phyloP scores from a whole-genome alignment of 2,329 filamentous ascomycete species.

The Cercospora sesami region DNA sequence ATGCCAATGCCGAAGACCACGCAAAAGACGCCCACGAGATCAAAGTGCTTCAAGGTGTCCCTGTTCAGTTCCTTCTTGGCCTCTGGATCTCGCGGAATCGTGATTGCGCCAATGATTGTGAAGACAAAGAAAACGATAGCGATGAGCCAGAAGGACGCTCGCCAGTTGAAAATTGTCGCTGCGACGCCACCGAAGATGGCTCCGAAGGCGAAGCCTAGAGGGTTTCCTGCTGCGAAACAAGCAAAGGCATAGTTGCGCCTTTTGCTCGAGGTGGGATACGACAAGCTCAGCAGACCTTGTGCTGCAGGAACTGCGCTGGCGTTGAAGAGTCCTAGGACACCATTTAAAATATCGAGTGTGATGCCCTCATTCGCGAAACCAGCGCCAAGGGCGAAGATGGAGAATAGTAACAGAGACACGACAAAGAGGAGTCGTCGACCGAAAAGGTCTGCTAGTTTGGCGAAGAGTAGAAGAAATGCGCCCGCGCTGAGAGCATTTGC shows the following conservation, averaged over 20 bases:
- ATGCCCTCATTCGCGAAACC: constrained; percentile 10
- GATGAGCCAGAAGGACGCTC: constrained; percentile 16
- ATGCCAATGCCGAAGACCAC: constrained; percentile 15
- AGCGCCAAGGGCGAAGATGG: constrained; percentile 12
- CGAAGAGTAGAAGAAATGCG: constrained; percentile 12
- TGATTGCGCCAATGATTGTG: constrained; percentile 3
- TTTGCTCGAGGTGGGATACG: constrained; percentile 10
- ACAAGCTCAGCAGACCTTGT: constrained; percentile 9
- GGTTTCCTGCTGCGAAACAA: constrained; percentile 16
- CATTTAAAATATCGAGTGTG: constrained; percentile 10
- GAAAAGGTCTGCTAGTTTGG: constrained; percentile 14
- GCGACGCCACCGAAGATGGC: constrained; percentile 12
- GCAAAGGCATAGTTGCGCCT: constrained; percentile 15
- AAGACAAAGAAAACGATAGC: constrained; percentile 12
- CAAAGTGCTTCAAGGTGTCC: constrained; percentile 14
- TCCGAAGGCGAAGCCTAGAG: constrained; percentile 15
- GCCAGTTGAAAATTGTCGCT: constrained; percentile 13
- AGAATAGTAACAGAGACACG: constrained; percentile 10
- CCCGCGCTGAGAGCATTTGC: constrained; percentile 8
- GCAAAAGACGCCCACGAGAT: constrained; percentile 9
- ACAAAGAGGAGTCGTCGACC: constrained; percentile 8
- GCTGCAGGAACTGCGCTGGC: constrained; percentile 15
- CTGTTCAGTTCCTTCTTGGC: background rate
- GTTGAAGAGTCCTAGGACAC: constrained; percentile 13
- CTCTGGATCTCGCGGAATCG: constrained; percentile 6